A percentile compares a stretch with the other conserved stretches of the same genome.
Evolutionary conservation across 768 basidiomycete species (phyloP).

Genomic region (Strobilomyces echinocephalus): DNA sequence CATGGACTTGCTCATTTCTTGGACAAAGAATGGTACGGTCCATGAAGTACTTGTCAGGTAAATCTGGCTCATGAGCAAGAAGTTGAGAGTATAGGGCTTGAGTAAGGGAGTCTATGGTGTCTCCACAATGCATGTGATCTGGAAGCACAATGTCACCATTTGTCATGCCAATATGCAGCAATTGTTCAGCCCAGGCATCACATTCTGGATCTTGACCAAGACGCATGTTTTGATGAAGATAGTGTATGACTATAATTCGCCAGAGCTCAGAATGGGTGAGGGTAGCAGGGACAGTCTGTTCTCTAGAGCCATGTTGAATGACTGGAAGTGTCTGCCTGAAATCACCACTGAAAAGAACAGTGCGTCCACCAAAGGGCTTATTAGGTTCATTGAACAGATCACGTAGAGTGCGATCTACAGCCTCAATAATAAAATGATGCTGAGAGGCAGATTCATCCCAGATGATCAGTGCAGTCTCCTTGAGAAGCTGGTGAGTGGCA

Average conservation of each 20-base stretch:
- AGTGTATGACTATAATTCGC: slow-evolving; percentile 28
- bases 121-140: neutral
- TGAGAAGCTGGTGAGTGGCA: neutral
- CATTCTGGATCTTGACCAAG: slow-evolving; percentile 28
- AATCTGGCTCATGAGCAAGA: neutral
- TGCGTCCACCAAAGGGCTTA: neutral
- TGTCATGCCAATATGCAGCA: slow-evolving; percentile 14
- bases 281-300: slow-evolving; percentile 36
- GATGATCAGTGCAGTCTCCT: neutral
- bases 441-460: neutral
- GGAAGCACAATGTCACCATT: neutral
- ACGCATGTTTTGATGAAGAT: slow-evolving; percentile 39
- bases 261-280: slow-evolving; percentile 38
- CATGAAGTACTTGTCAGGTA: neutral
- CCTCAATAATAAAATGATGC: neutral
- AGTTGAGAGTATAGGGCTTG: neutral
- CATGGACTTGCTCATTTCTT: neutral
- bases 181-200: slow-evolving; percentile 34
- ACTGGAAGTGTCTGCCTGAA: slow-evolving; percentile 27
- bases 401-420: neutral
- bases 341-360: neutral
- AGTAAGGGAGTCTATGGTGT: neutral
- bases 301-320: slow-evolving; percentile 32
- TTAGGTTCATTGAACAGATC: neutral
- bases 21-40: neutral